Percentiles rank a stretch among this genome's conserved stretches.
These are phyloP conservation scores for Trematosphaeria pertusa DNA, from an alignment of 2,329 filamentous ascomycete species.

Conservation along the genomic window DNA sequence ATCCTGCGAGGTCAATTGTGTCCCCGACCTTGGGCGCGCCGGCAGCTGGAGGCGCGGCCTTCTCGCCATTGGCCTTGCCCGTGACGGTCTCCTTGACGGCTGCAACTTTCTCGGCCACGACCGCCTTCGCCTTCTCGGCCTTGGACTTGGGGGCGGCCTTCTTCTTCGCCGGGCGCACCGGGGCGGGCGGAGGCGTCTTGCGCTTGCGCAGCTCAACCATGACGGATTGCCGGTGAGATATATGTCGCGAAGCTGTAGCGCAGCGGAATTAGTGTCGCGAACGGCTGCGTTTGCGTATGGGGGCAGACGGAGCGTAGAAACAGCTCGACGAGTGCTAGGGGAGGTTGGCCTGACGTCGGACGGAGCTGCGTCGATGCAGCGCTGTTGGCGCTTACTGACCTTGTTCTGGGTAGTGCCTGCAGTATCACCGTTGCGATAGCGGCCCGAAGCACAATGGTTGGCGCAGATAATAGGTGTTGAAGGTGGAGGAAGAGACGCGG, in stretches of 20 bases:
- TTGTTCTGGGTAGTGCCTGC: slow-evolving; percentile 18
- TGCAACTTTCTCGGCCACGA: slow-evolving; percentile 42
- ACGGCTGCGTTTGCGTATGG: slow-evolving; percentile 14
- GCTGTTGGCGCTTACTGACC: slow-evolving; percentile 29
- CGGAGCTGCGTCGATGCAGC: slow-evolving; percentile 14
- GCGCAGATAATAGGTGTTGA: slow-evolving; percentile 8
- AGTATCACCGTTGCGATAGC: slow-evolving; percentile 19
- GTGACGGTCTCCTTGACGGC: slow-evolving; percentile 41
- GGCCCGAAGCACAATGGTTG: slow-evolving; percentile 3
- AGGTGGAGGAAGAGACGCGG: slow-evolving; percentile 6
- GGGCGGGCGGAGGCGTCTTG: slow-evolving; percentile 61
- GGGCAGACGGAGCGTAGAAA: slow-evolving; percentile 12
- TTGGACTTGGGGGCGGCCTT: slow-evolving; percentile 49
- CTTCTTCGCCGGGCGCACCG: slow-evolving; percentile 56
- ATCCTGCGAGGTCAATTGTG: slow-evolving; percentile 60
- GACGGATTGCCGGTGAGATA: slow-evolving; percentile 15
- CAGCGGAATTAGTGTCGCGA: slow-evolving; percentile 32
- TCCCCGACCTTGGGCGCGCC: slow-evolving; percentile 55
- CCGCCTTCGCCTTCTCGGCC: slow-evolving; percentile 42
- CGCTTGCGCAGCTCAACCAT: slow-evolving; percentile 70
- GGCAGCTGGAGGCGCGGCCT: slow-evolving; percentile 24
- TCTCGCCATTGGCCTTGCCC: slow-evolving; percentile 40
- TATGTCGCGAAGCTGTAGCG: slow-evolving; percentile 31
- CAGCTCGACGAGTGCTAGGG: slow-evolving; percentile 16
- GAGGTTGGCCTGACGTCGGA: slow-evolving; percentile 24